Base-by-base conservation (phyloP, 139 green algal genomes). In the Astrephomene gubernaculifera region DNA sequence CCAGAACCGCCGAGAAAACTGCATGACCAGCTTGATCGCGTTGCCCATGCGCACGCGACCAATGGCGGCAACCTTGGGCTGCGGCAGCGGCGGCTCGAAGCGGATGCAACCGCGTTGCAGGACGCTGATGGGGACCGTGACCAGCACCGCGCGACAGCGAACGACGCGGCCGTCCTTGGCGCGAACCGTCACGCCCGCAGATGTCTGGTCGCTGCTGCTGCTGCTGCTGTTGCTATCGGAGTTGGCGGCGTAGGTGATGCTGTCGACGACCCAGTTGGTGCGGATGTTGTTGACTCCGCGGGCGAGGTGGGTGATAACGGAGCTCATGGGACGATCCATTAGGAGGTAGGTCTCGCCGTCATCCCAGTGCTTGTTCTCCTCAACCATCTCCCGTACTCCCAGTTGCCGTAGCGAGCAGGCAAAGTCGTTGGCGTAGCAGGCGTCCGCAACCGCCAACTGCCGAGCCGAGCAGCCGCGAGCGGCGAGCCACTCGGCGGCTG, bases 401-500 rank as follows among this genome's bases (percentile, higher is more conserved):
- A 98, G 74, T 61, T 95, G 82, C 17, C 84, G 36, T 25, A 98
- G 72, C 17, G 71, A 91, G 76, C 89, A 92, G 24, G 90, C 92
- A 85, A 97, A 97, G 87, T 98, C 95, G 79, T 97, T 98, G 70
- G 95, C 95, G 76, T 97, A 97, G 89, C 92, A 96, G 3, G 92
- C 92, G 31, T 96, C 91, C 29, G 94, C 92, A 1, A 94, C 90
- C 22, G 87, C 90, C 49, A 94, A 27, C 86, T 90, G 83, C 43
- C 86, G n/a, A 81, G 57, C 1, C 45, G 86, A 76, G 80, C 60
- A 73, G 72, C 89, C 86, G 68, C 92, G 84, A n/a, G 71, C n/a
- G 41, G 53, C 49, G 88, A 97, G 86, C 89, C 92, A 95, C 21
- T 92, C 83, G 45, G 74, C 78, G 1, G 92, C 94, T 4, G 79